Percentiles rank a stretch among this genome's conserved stretches.
phyloP scores from a whole-genome alignment of 306 rosid species.

The Hippophae tibetana region DNA sequence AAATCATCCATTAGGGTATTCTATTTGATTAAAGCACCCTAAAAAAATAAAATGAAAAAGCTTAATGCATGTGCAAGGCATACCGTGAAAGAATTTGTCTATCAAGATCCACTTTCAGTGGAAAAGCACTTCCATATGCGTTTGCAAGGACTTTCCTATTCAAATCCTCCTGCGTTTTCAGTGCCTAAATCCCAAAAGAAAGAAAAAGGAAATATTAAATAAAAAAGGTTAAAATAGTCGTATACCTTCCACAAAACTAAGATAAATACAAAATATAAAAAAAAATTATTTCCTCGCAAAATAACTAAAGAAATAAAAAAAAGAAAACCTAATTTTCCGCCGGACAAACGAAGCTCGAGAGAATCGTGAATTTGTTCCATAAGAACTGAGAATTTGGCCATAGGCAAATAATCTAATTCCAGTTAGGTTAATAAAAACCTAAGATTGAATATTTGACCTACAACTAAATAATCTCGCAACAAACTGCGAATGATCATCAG shows the following conservation, averaged over 20 bases:
- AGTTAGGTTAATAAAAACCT: neutral
- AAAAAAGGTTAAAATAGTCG: neutral
- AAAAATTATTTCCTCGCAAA: neutral
- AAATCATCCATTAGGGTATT: too few relatives aligned
- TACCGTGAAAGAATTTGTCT: conserved; percentile 74
- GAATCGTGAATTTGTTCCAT: too few relatives aligned
- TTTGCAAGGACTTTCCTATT: conserved; percentile 47
- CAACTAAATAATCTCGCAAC: neutral
- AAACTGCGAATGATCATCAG: neutral
- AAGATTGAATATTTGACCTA: neutral
- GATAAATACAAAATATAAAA: neutral
- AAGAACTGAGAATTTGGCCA: too few relatives aligned
- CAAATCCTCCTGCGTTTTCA: conserved; percentile 35
- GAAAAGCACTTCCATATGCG: conserved; percentile 68
- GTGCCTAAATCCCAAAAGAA: conserved; percentile 27
- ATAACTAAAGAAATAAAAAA: neutral
- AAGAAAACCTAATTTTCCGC: neutral
- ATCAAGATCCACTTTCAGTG: conserved; percentile 72
- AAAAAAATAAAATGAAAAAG: neutral
- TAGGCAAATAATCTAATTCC: neutral
- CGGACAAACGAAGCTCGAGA: neutral
- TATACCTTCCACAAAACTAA: neutral
- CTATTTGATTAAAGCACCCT: too few relatives aligned
- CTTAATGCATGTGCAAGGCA: neutral
- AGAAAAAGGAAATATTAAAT: neutral